phyloP scores from a whole-genome alignment of 805 yeast genomes.

The Kodamaea nitidulidarum region DNA sequence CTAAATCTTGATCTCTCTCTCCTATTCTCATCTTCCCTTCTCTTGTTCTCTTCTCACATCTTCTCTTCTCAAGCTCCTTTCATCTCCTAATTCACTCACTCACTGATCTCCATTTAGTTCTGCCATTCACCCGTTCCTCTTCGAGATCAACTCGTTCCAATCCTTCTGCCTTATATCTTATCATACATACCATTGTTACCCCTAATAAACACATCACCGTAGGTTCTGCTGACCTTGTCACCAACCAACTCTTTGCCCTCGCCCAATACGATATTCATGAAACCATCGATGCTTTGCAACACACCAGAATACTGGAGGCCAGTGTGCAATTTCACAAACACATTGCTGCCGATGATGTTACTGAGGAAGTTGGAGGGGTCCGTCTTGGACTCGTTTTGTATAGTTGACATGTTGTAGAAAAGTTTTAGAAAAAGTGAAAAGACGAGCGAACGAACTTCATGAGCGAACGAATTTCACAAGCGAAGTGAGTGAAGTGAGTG shows the following conservation, averaged over 20 bases:
- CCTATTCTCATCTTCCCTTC: no score
- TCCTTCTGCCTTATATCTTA: neutral
- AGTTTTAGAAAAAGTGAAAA: neutral
- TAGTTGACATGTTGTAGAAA: conserved; percentile 1
- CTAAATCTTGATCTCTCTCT: no score
- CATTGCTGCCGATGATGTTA: conserved; percentile 73
- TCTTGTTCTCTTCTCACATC: no score
- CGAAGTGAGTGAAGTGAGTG: no score
- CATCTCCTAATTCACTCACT: no score
- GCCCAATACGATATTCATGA: conserved; percentile 89
- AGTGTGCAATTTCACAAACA: conserved; percentile 77
- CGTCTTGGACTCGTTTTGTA: conserved; percentile 22
- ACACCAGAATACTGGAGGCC: conserved; percentile 73
- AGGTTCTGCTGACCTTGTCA: conserved; percentile 43
- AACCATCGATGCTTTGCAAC: conserved; percentile 90
- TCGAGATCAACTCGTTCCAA: no score
- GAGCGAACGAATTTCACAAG: no score
- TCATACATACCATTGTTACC: conserved; percentile 81
- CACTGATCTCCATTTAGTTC: no score
- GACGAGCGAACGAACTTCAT: neutral
- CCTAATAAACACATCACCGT: conserved; percentile 80
- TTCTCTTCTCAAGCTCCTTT: no score
- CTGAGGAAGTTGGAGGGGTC: conserved; percentile 78
- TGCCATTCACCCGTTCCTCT: no score
- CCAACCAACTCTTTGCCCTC: conserved; percentile 65